Evolutionary conservation across 2,329 filamentous ascomycete genomes (phyloP), one percentile per base, ranked within the genome.

Genomic region (Colletotrichum tropicicola): DNA sequence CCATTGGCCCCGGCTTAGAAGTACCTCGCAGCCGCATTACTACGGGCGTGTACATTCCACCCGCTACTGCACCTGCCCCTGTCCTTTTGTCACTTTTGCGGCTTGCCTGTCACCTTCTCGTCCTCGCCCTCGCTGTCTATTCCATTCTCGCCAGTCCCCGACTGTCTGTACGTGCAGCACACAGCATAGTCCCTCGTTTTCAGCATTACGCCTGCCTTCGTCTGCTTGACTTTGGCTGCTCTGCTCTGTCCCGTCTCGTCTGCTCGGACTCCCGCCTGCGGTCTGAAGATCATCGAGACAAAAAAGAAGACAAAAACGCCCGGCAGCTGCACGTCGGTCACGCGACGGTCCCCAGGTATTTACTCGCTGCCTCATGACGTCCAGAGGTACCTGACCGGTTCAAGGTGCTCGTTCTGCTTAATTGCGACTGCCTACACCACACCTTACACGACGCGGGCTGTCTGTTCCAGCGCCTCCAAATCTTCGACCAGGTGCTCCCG

Each of bases 241-340:
- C 23, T 13, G 23, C 43, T 47, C 19, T 37, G 15, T 13, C 7
- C 23, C 45, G 27, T 43, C 23, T 59, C 23, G 37, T 64, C 19
- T 54, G 56, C 56, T 44, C 35, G 56, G 61, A 61, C 48, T 64
- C 48, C 43, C 43, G 54, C 17, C 30, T 60, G 28, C 55, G 43
- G 35, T 37, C 48, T 48, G 43, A 48, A 54, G 51, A 37, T 49
- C 44, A 23, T 27, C 56, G 23, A 37, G 32, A 25, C 43, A 15
- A 48, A 35, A 49, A 23, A 35, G 35, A 9, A 43, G 17, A 25
- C 10, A 27, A 8, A 27, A 19, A 28, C 13, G 15, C 43, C n/a
- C 32, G 25, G 12, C 37, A 59, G 55, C 59, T n/a, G 37, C 35
- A 45, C 19, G 15, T 35, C 10, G 37, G 41, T 64, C 60, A 53